Conservation (phyloP, 805 yeast genomes). For the Yarrowia divulgata region DNA sequence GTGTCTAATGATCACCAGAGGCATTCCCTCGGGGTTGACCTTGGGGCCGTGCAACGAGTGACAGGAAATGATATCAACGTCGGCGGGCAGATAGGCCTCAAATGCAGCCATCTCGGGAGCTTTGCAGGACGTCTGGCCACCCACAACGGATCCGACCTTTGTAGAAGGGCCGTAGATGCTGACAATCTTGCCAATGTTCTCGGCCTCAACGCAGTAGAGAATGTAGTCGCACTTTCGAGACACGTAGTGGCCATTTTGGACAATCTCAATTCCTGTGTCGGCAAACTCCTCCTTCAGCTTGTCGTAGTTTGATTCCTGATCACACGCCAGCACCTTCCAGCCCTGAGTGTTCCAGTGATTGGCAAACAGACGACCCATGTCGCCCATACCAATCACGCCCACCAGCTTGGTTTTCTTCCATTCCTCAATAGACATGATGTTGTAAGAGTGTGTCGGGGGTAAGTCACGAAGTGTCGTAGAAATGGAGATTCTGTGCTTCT, state of each 20-base stretch:
- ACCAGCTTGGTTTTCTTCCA: constrained; percentile 62
- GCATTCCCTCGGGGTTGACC: constrained; percentile 89
- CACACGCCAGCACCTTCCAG: constrained; percentile 90
- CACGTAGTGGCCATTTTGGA: constrained; percentile 83
- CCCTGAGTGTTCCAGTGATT: constrained; percentile 77
- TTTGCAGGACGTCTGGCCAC: constrained; percentile 98
- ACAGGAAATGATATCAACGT: constrained; percentile 81
- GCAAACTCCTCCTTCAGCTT: constrained; percentile 57
- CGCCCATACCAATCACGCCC: constrained; percentile 96
- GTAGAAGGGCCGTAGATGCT: constrained; percentile 80
- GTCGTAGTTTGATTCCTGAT: constrained; percentile 69
- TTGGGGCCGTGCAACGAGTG: constrained; percentile 96
- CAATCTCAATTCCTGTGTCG: constrained; percentile 55
- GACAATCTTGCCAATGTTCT: constrained; percentile 75
- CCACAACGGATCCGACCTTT: constrained; percentile 86
- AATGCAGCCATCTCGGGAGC: constrained; percentile 88
- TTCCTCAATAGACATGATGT: constrained; percentile 20
- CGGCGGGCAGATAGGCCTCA: constrained; percentile 74
- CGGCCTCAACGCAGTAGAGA: constrained; percentile 94
- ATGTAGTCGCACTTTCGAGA: constrained; percentile 82
- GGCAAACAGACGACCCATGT: constrained; percentile 94
- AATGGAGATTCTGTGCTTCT: too few species aligned
- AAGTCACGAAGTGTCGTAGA: not conserved
- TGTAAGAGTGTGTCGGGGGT: not conserved
- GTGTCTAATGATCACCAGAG: constrained; percentile 84